Evolutionary conservation across 345 rosid species (phyloP), one percentile per base, ranked within the genome.

Genomic region (Lepidium africanum): DNA sequence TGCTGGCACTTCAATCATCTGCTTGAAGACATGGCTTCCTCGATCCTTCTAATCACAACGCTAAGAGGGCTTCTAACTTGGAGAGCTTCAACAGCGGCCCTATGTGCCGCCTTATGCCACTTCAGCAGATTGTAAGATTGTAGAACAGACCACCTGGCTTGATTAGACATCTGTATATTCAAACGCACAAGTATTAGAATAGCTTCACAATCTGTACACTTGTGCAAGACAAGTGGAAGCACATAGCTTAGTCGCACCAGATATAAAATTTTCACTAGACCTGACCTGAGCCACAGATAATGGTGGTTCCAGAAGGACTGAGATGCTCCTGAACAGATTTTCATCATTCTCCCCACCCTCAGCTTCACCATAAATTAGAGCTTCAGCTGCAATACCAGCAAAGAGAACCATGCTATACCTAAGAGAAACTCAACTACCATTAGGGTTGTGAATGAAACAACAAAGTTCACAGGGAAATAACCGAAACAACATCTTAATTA

Each of bases 311-410:
- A 90, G 69, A 65, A 92, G 88, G 57, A 92, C 79, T 25, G 86
- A 87, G 63, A 89, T 86, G 79, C 98, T 89, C 81, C 91, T 83
- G 70, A 92, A 92, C 63, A 87, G 72, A 77, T 92, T 92, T 74
- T 92, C 98, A 70, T 92, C 96, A 81, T 92, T 92, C 74, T 92
- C 98, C 63, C 98, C 96, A 62, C 96, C 96, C 77, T 92, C 96
- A 5, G 98, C 98, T 52, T 90, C 91, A 7, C 98, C 90, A 53
- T 92, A 92, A 42, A 92, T 81, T 39, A 92, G 89, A 25, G 98
- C 86, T 77, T 90, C 98, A 45, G 98, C 98, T 63, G 98, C 96
- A 80, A 88, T 92, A 65, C 98, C 98, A 66, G 93, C 96, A 73
- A 88, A 92, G 67, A 90, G 91, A 67, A 92, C 96, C 96, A 90